Conservation (phyloP, 2,329 filamentous ascomycete species). For the Mycogone perniciosa region DNA sequence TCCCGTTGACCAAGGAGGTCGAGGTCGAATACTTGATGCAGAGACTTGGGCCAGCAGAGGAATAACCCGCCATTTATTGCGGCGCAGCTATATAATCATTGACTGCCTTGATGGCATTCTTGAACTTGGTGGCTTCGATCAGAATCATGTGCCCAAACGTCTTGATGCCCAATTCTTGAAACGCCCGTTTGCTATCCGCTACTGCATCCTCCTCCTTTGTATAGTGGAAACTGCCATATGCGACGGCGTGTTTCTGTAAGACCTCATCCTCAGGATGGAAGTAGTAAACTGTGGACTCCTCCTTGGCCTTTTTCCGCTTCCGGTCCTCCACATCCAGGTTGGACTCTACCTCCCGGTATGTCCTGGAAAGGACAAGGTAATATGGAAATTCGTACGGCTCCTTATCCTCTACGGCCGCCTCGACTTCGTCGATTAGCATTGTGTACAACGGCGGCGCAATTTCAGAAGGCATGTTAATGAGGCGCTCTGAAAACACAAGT, state of each 20-base stretch:
- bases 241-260: conserved; percentile 67
- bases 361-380: conserved; percentile 86
- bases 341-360: conserved; percentile 84
- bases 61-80: conserved; percentile 26
- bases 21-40: conserved; percentile 99
- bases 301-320: conserved; percentile 59
- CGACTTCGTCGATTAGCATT: conserved; percentile 88
- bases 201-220: conserved; percentile 73
- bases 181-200: conserved; percentile 87
- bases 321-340: conserved; percentile 60
- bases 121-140: conserved; percentile 74
- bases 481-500: conserved; percentile 80
- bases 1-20: conserved; percentile 94
- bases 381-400: conserved; percentile 92
- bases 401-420: conserved; percentile 79
- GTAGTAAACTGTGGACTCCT: conserved; percentile 63
- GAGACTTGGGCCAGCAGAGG: conserved; percentile 50
- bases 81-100: conserved; percentile 62
- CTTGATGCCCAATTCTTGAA: conserved; percentile 87
- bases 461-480: conserved; percentile 96
- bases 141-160: conserved; percentile 79
- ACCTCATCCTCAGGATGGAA: conserved; percentile 97
- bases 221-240: conserved; percentile 66
- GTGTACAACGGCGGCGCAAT: conserved; percentile 89
- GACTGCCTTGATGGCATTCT: conserved; percentile 67